These are phyloP conservation scores for Bidens hawaiensis DNA, from an alignment of 140 eudicot species.

Conservation along the genomic window DNA sequence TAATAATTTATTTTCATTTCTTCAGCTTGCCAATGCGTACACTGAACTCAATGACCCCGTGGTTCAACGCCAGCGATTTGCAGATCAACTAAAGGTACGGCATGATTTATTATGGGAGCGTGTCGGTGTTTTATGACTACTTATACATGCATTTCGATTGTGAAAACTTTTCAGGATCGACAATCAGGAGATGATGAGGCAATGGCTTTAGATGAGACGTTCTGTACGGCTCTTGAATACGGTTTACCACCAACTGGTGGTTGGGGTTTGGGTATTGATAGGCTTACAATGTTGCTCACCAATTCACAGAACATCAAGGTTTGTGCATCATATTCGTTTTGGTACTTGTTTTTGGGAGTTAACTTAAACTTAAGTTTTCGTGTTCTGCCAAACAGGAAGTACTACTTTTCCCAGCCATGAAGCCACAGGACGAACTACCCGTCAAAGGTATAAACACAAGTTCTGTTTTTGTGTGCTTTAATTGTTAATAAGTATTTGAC, in stretches of 20 bases:
- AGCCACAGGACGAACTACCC: conserved; percentile 79
- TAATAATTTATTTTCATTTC: background rate
- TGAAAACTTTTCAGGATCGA: conserved; percentile 55
- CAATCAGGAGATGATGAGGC: conserved; percentile 99
- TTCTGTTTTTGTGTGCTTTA: background rate
- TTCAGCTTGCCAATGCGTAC: conserved; percentile 89
- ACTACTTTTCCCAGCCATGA: conserved; percentile 91
- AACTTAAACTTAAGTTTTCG: background rate
- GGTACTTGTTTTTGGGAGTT: background rate
- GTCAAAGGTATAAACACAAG: conserved; percentile 38
- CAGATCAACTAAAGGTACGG: conserved; percentile 87
- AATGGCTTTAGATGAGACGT: conserved; percentile 92
- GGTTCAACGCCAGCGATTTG: conserved; percentile 91
- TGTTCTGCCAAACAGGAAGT: conserved; percentile 58
- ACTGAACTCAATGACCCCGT: conserved; percentile 94
- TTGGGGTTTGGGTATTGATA: conserved; percentile 94
- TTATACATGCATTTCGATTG: background rate
- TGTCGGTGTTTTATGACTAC: background rate
- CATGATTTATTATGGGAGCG: background rate
- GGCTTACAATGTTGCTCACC: conserved; percentile 82
- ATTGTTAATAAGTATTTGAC: background rate
- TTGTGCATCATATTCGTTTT: background rate
- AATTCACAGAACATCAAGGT: conserved; percentile 98
- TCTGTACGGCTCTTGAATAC: conserved; percentile 88
- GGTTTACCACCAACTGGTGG: conserved; percentile 98